Percentiles rank a stretch among this genome's conserved stretches.
Conservation (phyloP, 163 green algal genomes). For the Chloroidium sp. region DNA sequence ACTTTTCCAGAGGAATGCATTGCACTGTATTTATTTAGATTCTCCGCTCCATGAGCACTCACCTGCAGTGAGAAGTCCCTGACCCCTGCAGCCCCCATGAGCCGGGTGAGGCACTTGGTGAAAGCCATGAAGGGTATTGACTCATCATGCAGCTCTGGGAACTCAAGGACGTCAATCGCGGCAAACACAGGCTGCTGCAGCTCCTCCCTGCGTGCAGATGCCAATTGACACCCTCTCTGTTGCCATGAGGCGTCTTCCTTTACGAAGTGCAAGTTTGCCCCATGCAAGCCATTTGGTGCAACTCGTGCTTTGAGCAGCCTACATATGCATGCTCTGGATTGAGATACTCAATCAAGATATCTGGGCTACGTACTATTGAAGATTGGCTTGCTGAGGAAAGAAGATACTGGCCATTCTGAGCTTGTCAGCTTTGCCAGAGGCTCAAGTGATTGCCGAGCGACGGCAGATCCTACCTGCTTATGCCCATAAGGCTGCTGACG, state of each 20-base stretch:
- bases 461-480: constrained; percentile 45
- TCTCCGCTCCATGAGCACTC: neutral
- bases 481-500: constrained; percentile 62
- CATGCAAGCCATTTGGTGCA: no score
- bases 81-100: constrained; percentile 70
- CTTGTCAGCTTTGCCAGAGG: no score
- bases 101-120: constrained; percentile 45
- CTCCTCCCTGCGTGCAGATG: constrained; percentile 62
- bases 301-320: no score
- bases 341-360: no score
- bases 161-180: constrained; percentile 76
- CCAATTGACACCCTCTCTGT: neutral
- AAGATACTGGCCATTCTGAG: no score
- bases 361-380: neutral
- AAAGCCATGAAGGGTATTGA: constrained; percentile 82
- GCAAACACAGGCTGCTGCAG: constrained; percentile 80
- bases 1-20: no score
- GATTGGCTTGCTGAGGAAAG: neutral
- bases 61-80: constrained; percentile 73
- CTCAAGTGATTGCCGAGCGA: no score
- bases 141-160: constrained; percentile 90
- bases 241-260: neutral
- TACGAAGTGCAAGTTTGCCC: neutral
- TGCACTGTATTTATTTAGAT: no score
- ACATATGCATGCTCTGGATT: no score